Evolutionary conservation across 495 filamentous ascomycete genomes (phyloP), one percentile per base, ranked within the genome.

Genomic region (Neurospora sp.): DNA sequence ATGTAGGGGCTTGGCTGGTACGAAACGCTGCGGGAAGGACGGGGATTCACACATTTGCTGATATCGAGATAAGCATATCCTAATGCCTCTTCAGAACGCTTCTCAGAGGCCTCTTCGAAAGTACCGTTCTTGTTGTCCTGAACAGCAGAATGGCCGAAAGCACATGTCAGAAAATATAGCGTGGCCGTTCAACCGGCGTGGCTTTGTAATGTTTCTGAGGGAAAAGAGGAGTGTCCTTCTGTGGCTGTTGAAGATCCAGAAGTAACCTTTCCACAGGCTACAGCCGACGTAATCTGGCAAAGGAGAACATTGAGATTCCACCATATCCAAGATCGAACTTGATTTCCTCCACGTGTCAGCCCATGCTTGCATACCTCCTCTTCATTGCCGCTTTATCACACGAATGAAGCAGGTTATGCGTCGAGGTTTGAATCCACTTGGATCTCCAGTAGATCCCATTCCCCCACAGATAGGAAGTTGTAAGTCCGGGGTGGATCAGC

Each of bases 171-270:
- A 34, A 66, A 59, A 34, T 19, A 36, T 36, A 66, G 11, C 28
- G 54, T 66, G 3, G 28, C 54, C 31, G 28, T 66, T 66, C 54
- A 66, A 36, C 54, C 54, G 54, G 31, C 28, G 28, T 66, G 28
- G 54, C 54, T 66, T 36, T 72, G 37, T 24, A 11, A 39, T 39
- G 21, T 70, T 9, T 34, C 54, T 73, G 9, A 21, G 42, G 31
- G n/a, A 13, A 21, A 31, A 40, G 17, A 37, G 71, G 19, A 75
- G 73, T 39, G 83, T 71, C 72, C 77, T 76, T 43, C 78, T 79
- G 36, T 84, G 72, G 74, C 83, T 82, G 71, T 84, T 84, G 76
- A 84, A 84, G 82, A 79, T 24, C 45, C 45, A 62, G 24, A 31
- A 62, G 54, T 66, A 19, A 66, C 28, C 54, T 17, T 34, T 66